Base-by-base conservation (phyloP, 768 basidiomycete species). In the Tephrocybe sp. region DNA sequence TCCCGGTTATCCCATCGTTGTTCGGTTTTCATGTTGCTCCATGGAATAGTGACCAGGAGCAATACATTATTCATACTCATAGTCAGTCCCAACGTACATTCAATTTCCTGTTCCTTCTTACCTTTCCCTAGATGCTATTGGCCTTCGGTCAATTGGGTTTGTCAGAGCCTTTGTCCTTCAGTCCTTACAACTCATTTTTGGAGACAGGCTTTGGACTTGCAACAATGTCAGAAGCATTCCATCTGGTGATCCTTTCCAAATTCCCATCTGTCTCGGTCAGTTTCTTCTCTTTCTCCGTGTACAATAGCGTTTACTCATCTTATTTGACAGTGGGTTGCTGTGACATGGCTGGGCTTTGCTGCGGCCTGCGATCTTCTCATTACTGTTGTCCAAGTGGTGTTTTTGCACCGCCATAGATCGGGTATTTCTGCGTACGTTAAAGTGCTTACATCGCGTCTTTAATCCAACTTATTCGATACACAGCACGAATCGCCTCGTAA, bases 171-270 rank as follows among this genome's bases (percentile, higher is more conserved):
- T 20, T 5, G 17, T 22, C 9, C 14, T 22, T 13, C 4, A 41
- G 40, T 20, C 22, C 17, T n/a, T 5, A 33, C 17, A 17, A 11
- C 32, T 19, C 10, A 20, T 14, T 41, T 19, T 48, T 17, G 4
- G n/a, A 7, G 35, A n/a, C 36, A 36, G 49, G 49, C 14, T 51
- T 51, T 42, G 49, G 49, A 5, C 19, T 51, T 2, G 49, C 49
- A 23, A 44, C 49, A 2, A 51, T 51, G 49, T 44, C 49, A 6
- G 41, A 44, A 26, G 34, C 49, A 9, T 51, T 51, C 35, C 4
- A 51, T 0, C 17, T 51, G 3, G 49, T 44, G 2, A 12, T 51
- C 2, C 10, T 51, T 4, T 16, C 32, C 5, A 51, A 16, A 10
- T 44, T 51, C 19, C 34, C 33, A 7, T 17, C 39, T 1, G 41